Evolutionary conservation across 441 rosid species (phyloP).

Genomic region (Pelargonium australe): DNA sequence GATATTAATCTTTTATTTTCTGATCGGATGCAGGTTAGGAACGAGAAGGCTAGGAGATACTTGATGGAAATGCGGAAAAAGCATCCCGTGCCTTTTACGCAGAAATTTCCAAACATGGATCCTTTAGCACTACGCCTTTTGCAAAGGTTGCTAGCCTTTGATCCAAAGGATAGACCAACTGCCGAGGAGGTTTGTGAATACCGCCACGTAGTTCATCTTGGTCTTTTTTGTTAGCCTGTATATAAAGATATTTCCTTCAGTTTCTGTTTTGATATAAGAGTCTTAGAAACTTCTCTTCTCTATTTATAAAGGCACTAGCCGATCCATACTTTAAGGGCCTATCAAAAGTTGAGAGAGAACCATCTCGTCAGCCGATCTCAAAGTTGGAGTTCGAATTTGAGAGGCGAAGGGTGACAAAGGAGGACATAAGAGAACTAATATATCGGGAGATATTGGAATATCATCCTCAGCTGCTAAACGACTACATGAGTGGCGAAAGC

Average conservation of each 20-base stretch:
- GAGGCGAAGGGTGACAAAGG: constrained; percentile 83
- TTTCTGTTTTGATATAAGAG: too few relatives aligned
- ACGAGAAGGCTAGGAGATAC: constrained; percentile 91
- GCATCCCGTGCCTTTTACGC: constrained; percentile 56
- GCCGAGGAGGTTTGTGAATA: constrained; percentile 67
- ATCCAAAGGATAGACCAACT: constrained; percentile 88
- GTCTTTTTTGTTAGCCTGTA: neutral
- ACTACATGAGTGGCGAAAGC: constrained; percentile 74
- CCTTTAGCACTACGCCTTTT: constrained; percentile 65
- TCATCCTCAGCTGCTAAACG: constrained; percentile 88
- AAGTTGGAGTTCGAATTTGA: constrained; percentile 96
- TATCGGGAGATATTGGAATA: constrained; percentile 84
- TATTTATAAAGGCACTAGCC: constrained; percentile 53
- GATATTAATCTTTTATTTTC: neutral
- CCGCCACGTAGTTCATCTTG: too few relatives aligned
- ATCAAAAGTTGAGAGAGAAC: constrained; percentile 80
- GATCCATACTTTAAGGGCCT: constrained; percentile 92
- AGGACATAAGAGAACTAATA: constrained; percentile 78
- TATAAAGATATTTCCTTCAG: neutral
- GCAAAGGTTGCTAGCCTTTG: constrained; percentile 84
- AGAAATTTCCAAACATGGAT: constrained; percentile 76
- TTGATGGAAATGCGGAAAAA: constrained; percentile 90
- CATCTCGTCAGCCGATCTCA: constrained; percentile 80
- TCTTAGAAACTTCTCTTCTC: neutral
- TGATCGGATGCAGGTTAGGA: constrained; percentile 53